These are phyloP conservation scores for Poa annua DNA, from an alignment of 176 grass and related monocot species.

Conservation along the genomic window DNA sequence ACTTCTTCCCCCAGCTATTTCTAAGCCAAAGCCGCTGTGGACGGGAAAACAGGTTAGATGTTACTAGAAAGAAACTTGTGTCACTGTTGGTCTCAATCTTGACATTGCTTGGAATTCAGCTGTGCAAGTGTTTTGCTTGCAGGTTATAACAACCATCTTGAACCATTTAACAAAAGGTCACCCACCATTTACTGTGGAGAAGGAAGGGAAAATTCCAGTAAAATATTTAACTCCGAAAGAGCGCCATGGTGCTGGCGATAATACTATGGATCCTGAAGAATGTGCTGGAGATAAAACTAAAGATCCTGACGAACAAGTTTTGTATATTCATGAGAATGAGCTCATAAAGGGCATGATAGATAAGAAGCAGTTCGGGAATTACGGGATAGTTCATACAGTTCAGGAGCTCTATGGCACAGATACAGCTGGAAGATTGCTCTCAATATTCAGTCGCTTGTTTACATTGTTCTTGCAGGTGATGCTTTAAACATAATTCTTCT, in stretches of 20 bases:
- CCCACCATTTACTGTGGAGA: conserved; percentile 73
- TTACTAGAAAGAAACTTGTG: conserved; percentile 15
- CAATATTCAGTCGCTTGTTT: conserved; percentile 90
- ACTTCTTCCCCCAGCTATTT: conserved; percentile 66
- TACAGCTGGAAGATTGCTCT: conserved; percentile 75
- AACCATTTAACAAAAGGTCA: conserved; percentile 83
- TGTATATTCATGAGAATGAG: conserved; percentile 69
- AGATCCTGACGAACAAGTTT: conserved; percentile 40
- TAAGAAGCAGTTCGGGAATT: conserved; percentile 83
- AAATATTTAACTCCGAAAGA: conserved; percentile 53
- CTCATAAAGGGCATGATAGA: conserved; percentile 93
- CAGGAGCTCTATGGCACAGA: conserved; percentile 93
- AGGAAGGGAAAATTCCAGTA: conserved; percentile 65
- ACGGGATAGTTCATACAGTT: conserved; percentile 86
- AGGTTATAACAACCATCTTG: conserved; percentile 95
- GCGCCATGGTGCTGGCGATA: neutral
- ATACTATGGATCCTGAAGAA: too few relatives aligned
- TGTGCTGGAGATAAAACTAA: neutral
- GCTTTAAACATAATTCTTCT: neutral
- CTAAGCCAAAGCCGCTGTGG: conserved; percentile 73
- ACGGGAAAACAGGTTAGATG: conserved; percentile 86
- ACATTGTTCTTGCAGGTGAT: conserved; percentile 87
- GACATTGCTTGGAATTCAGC: conserved; percentile 2
- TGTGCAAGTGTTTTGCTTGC: conserved; percentile 19
- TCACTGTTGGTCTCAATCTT: conserved; percentile 7